These are phyloP conservation scores for Heterobasidion occidentale DNA, from an alignment of 1,284 basidiomycete species.

Conservation along the genomic window DNA sequence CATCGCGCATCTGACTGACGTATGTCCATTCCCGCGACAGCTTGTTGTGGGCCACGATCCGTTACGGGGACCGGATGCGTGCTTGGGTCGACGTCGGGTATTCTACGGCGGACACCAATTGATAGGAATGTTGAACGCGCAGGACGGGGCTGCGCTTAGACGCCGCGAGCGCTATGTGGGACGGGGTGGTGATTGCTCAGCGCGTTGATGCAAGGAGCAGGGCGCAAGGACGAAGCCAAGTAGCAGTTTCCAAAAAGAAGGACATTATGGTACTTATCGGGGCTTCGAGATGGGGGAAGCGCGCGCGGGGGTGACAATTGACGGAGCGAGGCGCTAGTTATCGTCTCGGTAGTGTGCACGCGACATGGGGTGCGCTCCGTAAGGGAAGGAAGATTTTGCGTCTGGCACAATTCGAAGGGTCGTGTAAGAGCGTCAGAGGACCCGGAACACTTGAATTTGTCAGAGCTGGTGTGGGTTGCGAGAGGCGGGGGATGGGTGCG, in stretches of 20 bases:
- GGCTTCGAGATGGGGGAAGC: too few species aligned
- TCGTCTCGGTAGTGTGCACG: not conserved
- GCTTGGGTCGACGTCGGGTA: conserved; percentile 39
- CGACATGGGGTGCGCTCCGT: not conserved
- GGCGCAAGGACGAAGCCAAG: too few species aligned
- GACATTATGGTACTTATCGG: not conserved
- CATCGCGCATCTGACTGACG: conserved; percentile 4
- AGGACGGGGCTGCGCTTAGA: not conserved
- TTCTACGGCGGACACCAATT: conserved; percentile 17
- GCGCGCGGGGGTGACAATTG: too few species aligned
- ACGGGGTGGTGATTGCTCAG: too few species aligned
- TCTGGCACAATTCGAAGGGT: not conserved
- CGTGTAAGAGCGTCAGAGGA: not conserved
- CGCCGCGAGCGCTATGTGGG: too few species aligned
- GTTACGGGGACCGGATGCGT: conserved; percentile 38
- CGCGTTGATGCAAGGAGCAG: too few species aligned
- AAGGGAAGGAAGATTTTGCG: not conserved
- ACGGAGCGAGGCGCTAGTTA: too few species aligned
- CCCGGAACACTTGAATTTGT: not conserved
- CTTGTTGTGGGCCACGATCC: conserved; percentile 32
- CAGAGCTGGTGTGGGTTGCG: too few species aligned
- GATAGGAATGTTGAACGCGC: not conserved
- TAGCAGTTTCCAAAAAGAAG: too few species aligned
- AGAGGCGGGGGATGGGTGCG: too few species aligned
- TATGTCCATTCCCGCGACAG: conserved; percentile 16